Percentiles rank a stretch among this genome's conserved stretches.
Evolutionary conservation across 495 filamentous ascomycete genomes (phyloP).

Genomic region (Cercophora scortea): DNA sequence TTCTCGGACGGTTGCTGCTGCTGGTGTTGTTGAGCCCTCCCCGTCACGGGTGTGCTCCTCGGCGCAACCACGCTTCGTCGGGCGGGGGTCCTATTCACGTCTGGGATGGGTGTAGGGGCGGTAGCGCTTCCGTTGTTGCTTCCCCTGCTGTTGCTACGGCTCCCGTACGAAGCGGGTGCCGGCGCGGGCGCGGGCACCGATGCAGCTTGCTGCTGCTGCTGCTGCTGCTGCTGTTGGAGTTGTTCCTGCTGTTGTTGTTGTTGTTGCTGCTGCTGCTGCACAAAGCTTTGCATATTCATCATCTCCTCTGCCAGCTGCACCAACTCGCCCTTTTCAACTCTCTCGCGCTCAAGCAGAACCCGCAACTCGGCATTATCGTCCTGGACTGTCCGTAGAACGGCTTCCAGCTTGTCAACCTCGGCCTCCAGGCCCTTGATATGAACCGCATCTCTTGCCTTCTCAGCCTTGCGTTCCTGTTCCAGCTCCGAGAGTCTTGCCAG

Average conservation of each 20-base stretch:
- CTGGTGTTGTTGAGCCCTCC: background rate
- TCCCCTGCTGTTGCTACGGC: background rate
- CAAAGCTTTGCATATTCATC: constrained; percentile 48
- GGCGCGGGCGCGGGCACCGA: no score
- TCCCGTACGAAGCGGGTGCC: no score
- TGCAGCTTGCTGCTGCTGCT: background rate
- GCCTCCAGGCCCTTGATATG: constrained; percentile 53
- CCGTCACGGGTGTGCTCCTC: background rate
- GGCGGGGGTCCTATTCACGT: background rate
- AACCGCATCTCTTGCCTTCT: constrained; percentile 42
- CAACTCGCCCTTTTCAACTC: constrained; percentile 87
- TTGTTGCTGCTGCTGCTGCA: constrained; percentile 2
- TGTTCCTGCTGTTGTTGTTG: constrained; percentile 4
- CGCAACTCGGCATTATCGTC: constrained; percentile 57
- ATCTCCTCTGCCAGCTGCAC: constrained; percentile 91
- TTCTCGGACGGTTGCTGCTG: constrained; percentile 1
- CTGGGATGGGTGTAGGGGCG: background rate
- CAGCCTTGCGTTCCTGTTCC: constrained; percentile 40
- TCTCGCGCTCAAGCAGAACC: constrained; percentile 62
- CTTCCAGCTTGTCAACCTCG: constrained; percentile 61
- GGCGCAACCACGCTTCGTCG: background rate
- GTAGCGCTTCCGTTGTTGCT: background rate
- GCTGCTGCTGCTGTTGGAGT: background rate
- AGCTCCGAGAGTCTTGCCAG: constrained; percentile 37
- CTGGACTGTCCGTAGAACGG: constrained; percentile 58